Base-by-base conservation (phyloP, 2,329 filamentous ascomycete species). In the Alternaria arborescens region DNA sequence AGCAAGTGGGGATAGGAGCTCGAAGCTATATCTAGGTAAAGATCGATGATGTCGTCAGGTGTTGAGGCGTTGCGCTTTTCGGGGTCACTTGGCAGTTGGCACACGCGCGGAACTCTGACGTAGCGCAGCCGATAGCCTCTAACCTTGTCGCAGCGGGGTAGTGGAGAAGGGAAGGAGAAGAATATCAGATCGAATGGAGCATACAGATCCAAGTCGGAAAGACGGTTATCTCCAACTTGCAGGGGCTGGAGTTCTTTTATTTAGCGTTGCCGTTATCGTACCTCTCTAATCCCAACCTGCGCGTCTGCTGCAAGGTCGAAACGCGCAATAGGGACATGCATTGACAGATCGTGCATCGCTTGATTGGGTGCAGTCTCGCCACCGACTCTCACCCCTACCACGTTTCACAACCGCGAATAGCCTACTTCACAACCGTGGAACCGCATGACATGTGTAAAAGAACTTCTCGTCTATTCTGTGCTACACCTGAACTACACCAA, bases 311-410 rank as follows among this genome's bases (percentile, higher is more conserved):
- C 65, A 60, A 61, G 55, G 55, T 57, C 62, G 60, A 54, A 58
- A 58, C 66, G 64, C 62, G 69, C 69, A 71, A 71, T 71, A 51
- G 58, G 47, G 44, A 66, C 67, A 54, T 62, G 62, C 62, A 65
- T 63, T 60, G 66, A 66, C 62, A 61, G 60, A 64, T 72, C 65
- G 68, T 73, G 70, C 63, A 47, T 59, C 67, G 22, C 57, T 58
- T 70, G 65, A 73, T 73, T 72, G 69, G 71, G 55, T 64, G 43
- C 54, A 60, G 63, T 67, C 65, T 70, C 65, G 69, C 71, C 69
- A 62, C 65, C 62, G 53, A 41, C 50, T 41, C 41, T 36, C 52
- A 66, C 58, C 64, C 65, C 62, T 68, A 60, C 58, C 68, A 55
- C 48, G 47, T 62, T 58, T 54, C 64, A 64, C 63, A 44, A 36